These are phyloP conservation scores for Globisporangium solare DNA, from an alignment of 352 stramenopile species.

Conservation along the genomic window DNA sequence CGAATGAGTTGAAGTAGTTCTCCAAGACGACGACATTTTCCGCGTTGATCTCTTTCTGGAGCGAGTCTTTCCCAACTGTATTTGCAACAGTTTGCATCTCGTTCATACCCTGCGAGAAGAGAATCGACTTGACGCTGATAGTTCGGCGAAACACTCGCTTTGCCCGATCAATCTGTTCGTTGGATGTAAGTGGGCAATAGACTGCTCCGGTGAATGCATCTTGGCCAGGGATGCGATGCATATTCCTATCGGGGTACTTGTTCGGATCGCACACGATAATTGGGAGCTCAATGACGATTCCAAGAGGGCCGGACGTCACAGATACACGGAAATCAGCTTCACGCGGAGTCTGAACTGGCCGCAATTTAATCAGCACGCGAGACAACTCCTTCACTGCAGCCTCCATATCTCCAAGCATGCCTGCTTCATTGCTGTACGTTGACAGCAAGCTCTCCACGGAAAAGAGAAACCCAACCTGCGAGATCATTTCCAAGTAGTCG, in stretches of 20 bases:
- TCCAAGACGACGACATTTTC: constrained; percentile 67
- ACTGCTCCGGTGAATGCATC: constrained; percentile 70
- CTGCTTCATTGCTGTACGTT: constrained; percentile 79
- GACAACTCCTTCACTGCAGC: constrained; percentile 71
- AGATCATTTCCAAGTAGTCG: constrained; percentile 72
- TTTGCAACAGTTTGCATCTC: constrained; percentile 93
- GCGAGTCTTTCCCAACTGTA: constrained; percentile 61
- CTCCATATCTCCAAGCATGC: constrained; percentile 84
- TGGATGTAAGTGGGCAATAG: constrained; percentile 44
- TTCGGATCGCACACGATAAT: constrained; percentile 50
- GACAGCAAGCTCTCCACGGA: constrained; percentile 82
- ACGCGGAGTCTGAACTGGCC: constrained; percentile 56
- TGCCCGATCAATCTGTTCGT: constrained; percentile 41
- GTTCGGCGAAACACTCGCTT: constrained; percentile 54
- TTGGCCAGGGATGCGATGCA: constrained; percentile 76
- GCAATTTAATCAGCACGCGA: constrained; percentile 61
- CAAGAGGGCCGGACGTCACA: constrained; percentile 51
- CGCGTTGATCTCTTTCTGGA: constrained; percentile 82
- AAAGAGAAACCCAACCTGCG: constrained; percentile 70
- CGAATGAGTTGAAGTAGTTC: constrained; percentile 40
- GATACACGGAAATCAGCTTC: constrained; percentile 68
- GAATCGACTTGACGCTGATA: constrained; percentile 66
- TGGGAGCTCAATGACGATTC: constrained; percentile 69
- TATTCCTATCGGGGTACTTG: constrained; percentile 40
- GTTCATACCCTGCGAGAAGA: constrained; percentile 91